Base-by-base conservation (phyloP, 495 filamentous ascomycete species). In the Trichoderma gamsii region DNA sequence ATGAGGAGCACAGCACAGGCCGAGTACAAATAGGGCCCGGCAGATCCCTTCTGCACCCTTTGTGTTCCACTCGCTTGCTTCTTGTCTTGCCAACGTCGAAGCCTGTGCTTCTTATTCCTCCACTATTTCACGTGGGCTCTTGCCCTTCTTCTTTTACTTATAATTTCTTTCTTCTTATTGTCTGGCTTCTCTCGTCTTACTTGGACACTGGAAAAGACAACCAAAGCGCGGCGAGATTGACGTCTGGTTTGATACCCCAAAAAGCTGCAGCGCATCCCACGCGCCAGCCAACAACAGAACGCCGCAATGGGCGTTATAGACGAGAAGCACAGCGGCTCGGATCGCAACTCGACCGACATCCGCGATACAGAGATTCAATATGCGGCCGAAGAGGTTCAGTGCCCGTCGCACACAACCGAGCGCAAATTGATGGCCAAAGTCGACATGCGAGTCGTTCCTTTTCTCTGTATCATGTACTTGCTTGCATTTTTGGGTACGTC, bases 361-460 rank as follows among this genome's bases (percentile, higher is more conserved):
- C 59, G n/a, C 67, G 67, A 44, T 63, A 16, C 56, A 29, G 56
- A 65, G 35, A 23, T 32, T n/a, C 13, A 11, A 2, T 29, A 11
- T 46, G 32, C 32, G 25, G 67, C 27, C 5, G 41, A 29, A 11
- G 41, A 46, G 29, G 64, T 72, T 15, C 11, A 27, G 6, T 70
- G 66, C 25, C 69, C 71, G 44, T 63, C 70, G 61, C 72, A 76
- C 76, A 78, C 75, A 16, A 76, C 76, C 23, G 90, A 94, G 80
- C 82, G 85, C 70, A 86, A 80, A 71, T 80, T 97, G 63, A 85
- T 91, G 77, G 77, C 83, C 70, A 90, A 89, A 73, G 90, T 97
- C 71, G 93, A 98, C 75, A 79, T 87, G 72, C 88, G 88, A 71
- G 82, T 97, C 35, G 81, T 98, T 63, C 93, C 93, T 0, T 90